These are phyloP conservation scores for Pythium aristosporum DNA, from an alignment of 352 stramenopile species.

Conservation along the genomic window DNA sequence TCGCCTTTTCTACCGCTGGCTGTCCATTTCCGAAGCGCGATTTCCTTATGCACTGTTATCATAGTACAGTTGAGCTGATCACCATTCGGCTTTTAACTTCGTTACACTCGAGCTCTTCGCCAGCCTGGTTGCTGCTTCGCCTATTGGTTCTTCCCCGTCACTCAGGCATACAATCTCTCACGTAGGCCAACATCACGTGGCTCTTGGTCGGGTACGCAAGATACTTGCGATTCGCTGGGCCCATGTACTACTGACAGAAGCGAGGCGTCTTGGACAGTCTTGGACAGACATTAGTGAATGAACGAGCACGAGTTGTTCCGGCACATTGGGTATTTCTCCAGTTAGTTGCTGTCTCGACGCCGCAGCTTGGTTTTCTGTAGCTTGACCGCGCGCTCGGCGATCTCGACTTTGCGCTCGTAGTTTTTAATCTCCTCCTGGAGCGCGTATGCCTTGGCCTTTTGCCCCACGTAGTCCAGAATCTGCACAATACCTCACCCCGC, in stretches of 20 bases:
- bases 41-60: neutral
- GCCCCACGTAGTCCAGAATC: constrained; percentile 89
- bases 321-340: no score
- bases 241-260: constrained; percentile 18
- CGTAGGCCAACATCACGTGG: constrained; percentile 34
- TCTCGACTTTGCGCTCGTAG: constrained; percentile 93
- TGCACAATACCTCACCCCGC: constrained; percentile 2
- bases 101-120: constrained; percentile 9
- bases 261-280: no score
- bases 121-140: neutral
- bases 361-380: constrained; percentile 29
- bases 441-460: constrained; percentile 90
- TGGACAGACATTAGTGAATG: no score
- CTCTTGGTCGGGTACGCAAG: constrained; percentile 47
- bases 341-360: constrained; percentile 24
- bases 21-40: no score
- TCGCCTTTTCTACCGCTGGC: no score
- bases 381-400: constrained; percentile 85
- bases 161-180: constrained; percentile 36
- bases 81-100: neutral
- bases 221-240: constrained; percentile 37
- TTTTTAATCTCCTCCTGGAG: constrained; percentile 87
- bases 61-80: neutral
- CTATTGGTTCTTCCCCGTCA: no score
- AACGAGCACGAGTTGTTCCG: neutral